These are phyloP conservation scores for Platanthera guangdongensis DNA, from an alignment of 106 monocot species.

Conservation along the genomic window DNA sequence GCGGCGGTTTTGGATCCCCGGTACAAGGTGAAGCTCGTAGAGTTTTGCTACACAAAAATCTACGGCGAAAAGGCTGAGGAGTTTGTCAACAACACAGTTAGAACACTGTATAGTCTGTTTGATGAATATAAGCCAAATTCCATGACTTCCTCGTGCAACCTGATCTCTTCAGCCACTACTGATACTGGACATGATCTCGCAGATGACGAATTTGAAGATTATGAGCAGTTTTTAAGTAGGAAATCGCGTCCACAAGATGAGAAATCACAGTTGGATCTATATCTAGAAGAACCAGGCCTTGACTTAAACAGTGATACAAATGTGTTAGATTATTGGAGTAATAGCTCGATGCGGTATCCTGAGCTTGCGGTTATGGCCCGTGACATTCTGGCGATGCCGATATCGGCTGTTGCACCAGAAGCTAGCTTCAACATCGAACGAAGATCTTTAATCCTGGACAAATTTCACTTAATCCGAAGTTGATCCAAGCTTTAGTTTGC, in stretches of 20 bases:
- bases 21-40: constrained; percentile 14
- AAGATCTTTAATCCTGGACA: constrained; percentile 4
- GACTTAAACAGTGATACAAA: constrained; percentile 5
- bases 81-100: neutral
- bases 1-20: constrained; percentile 13
- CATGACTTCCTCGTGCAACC: neutral
- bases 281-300: constrained; percentile 6
- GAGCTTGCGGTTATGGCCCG: constrained; percentile 14
- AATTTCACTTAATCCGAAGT: constrained; percentile 6
- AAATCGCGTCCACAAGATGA: constrained; percentile 5
- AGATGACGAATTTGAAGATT: constrained; percentile 14
- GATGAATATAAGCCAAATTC: constrained; percentile 9
- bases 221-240: constrained; percentile 6
- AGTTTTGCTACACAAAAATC: constrained; percentile 15
- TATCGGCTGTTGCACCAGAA: constrained; percentile 3
- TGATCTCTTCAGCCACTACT: neutral
- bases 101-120: constrained; percentile 11
- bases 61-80: constrained; percentile 8
- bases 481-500: constrained; percentile 12
- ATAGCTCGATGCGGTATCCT: constrained; percentile 7
- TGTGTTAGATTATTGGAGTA: constrained; percentile 5
- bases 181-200: neutral
- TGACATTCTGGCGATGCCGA: constrained; percentile 8
- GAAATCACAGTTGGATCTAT: constrained; percentile 13
- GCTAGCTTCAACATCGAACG: constrained; percentile 6